A percentile compares a stretch with the other conserved stretches of the same genome.
Conservation (phyloP, 345 rosid genomes). For the Corchorus olitorius region DNA sequence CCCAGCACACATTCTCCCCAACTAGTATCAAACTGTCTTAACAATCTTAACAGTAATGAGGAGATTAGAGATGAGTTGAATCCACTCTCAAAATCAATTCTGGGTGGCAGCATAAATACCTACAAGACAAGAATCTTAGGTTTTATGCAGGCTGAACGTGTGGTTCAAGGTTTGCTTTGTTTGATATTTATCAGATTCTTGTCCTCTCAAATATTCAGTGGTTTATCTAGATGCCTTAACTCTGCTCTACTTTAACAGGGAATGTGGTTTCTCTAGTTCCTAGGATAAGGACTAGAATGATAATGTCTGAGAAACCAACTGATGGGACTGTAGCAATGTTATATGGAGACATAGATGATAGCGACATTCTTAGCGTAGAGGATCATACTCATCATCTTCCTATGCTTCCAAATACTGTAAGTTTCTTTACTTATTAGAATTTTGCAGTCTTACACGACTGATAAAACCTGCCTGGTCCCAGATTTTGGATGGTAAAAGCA, state of each 20-base stretch:
- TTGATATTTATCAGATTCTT: slow-evolving; percentile 25
- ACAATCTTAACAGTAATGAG: slow-evolving; percentile 49
- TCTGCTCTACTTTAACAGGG: slow-evolving; percentile 38
- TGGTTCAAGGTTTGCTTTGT: slow-evolving; percentile 63
- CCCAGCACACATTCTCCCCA: slow-evolving; percentile 43
- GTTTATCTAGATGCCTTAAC: slow-evolving; percentile 19
- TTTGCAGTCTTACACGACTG: background rate
- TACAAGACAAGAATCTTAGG: slow-evolving; percentile 74
- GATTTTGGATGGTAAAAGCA: slow-evolving; percentile 10
- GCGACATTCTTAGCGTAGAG: slow-evolving; percentile 65
- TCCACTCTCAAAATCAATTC: slow-evolving; percentile 70
- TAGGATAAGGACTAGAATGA: slow-evolving; percentile 51
- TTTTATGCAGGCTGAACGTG: slow-evolving; percentile 54
- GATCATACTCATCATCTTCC: slow-evolving; percentile 72
- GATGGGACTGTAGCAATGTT: slow-evolving; percentile 86
- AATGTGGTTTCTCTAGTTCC: slow-evolving; percentile 45
- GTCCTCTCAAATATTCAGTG: slow-evolving; percentile 11
- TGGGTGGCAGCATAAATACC: slow-evolving; percentile 77
- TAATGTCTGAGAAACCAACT: slow-evolving; percentile 74
- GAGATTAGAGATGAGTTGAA: slow-evolving; percentile 62
- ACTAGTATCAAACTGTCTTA: slow-evolving; percentile 37
- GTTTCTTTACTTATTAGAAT: slow-evolving; percentile 30
- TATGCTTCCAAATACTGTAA: slow-evolving; percentile 77
- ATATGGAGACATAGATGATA: slow-evolving; percentile 81
- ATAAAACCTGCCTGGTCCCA: background rate